Evolutionary conservation across 78 protist species (phyloP).

Genomic region (Dictyostelium brefeldianum): DNA sequence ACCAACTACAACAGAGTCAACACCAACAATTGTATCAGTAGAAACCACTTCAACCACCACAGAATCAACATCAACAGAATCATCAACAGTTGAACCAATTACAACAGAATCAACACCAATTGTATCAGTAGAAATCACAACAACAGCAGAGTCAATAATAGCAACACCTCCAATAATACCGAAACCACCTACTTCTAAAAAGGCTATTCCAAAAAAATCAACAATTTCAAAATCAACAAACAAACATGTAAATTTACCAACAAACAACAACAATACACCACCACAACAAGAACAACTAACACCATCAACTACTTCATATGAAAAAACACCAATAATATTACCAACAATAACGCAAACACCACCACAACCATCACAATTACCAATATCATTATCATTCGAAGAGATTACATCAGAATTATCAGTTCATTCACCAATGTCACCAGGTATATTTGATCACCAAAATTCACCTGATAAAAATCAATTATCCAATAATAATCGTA

Average conservation of each 20-base stretch:
- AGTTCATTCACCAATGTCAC: neutral
- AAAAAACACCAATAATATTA: neutral
- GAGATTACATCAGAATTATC: neutral
- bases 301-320: neutral
- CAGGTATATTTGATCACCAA: neutral
- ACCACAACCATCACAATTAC: neutral
- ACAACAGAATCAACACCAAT: neutral
- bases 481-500: neutral
- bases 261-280: neutral
- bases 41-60: neutral
- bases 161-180: neutral
- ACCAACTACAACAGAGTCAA: neutral
- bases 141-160: neutral
- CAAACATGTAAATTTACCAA: neutral
- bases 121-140: neutral
- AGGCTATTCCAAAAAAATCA: constrained; percentile 22
- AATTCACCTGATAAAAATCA: neutral
- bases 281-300: neutral
- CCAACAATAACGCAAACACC: neutral
- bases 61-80: neutral
- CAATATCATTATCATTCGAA: neutral
- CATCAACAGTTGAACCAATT: neutral
- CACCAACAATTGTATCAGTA: too few species aligned
- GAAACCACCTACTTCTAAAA: neutral
- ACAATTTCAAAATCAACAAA: neutral